Base-by-base conservation (phyloP, 495 filamentous ascomycete species). In the Trypethelium eluteriae region DNA sequence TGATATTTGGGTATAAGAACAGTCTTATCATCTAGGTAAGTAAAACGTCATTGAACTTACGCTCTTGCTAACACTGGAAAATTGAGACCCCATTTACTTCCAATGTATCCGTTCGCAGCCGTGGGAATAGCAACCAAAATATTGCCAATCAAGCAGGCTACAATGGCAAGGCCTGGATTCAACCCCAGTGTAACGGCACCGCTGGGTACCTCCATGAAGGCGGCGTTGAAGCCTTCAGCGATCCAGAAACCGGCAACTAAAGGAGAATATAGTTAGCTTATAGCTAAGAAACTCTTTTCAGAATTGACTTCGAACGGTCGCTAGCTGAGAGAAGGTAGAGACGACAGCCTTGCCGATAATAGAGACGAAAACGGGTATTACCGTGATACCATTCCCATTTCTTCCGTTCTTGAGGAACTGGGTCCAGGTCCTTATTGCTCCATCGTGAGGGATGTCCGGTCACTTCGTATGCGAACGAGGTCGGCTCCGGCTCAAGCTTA, bases 311-410 rank as follows among this genome's bases (percentile, higher is more conserved):
- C 12, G 5, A 59, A 59, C 18, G 36, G 18, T 34, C 32, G 32
- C 2, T 35, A 32, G 53, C n/a, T 25, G 25, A 25, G 25, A 25
- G 25, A 25, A 25, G 25, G 25, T 25, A 25, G 25, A 25, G 25
- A 25, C 25, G 25, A 25, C 25, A 25, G 25, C 25, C 25, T 25
- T 25, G 25, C 25, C 25, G 25, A 25, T 25, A 25, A 59, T 7
- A 9, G n/a, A 59, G 18, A 59, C 32, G 53, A 59, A 59, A 59
- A 59, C 25, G 25, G 14, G 53, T 18, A 59, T n/a, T 59, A 59
- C 53, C 53, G 32, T 69, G 64, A 66, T 69, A 69, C 68, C 68
- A 69, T 34, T 66, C 64, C 69, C 69, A 71, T 62, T 69, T 71
- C 64, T 62, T 64, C 2, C 47, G 41, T 14, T 63, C 41, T 32